Percentiles rank a stretch among this genome's conserved stretches.
These are phyloP conservation scores for Penicillium lividum DNA, from an alignment of 495 filamentous ascomycete genomes.

Conservation along the genomic window DNA sequence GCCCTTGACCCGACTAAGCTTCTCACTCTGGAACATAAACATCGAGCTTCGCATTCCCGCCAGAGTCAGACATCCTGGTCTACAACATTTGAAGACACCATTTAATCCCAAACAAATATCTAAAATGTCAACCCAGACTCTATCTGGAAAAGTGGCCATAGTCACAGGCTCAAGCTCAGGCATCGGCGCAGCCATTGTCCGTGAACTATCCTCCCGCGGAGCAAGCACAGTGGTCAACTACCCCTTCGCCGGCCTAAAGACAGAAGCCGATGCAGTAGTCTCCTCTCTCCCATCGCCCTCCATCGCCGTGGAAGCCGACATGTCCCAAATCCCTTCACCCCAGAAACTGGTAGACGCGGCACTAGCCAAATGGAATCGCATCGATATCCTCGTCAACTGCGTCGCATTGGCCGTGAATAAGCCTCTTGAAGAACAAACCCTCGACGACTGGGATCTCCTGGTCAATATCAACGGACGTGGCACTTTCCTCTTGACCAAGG, in stretches of 20 bases:
- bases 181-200: constrained; percentile 40
- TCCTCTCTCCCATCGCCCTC: constrained; percentile 13
- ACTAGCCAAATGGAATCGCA: constrained; percentile 18
- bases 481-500: constrained; percentile 40
- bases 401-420: constrained; percentile 39
- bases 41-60: background rate
- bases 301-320: constrained; percentile 24
- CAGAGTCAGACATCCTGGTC: background rate
- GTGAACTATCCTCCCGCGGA: constrained; percentile 46
- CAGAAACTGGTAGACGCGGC: constrained; percentile 25
- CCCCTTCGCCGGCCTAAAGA: constrained; percentile 18
- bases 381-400: constrained; percentile 42
- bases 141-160: constrained; percentile 46
- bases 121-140: constrained; percentile 22
- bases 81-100: background rate
- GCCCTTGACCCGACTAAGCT: too few relatives aligned
- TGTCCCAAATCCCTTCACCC: constrained; percentile 16
- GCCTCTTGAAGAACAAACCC: constrained; percentile 38
- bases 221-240: constrained; percentile 41
- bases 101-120: background rate
- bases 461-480: constrained; percentile 42
- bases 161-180: constrained; percentile 40
- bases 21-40: too few relatives aligned
- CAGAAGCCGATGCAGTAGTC: constrained; percentile 20
- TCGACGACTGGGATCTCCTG: constrained; percentile 37